A percentile compares a stretch with the other conserved stretches of the same genome.
Evolutionary conservation across 2,329 filamentous ascomycete species (phyloP).

Genomic region (Fusarium sp.): DNA sequence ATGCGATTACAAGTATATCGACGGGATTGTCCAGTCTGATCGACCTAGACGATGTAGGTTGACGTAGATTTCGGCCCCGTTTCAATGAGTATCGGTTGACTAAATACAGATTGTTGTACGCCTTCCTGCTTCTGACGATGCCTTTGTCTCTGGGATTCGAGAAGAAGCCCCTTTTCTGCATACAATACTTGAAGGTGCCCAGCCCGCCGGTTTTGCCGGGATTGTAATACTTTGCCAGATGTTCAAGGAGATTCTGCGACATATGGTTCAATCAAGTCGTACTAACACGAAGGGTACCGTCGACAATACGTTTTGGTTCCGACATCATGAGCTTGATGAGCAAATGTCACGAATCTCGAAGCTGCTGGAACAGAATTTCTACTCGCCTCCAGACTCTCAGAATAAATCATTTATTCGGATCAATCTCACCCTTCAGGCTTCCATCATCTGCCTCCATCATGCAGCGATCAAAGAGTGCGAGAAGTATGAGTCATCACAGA

Average conservation of each 20-base stretch:
- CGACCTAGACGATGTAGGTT: not conserved
- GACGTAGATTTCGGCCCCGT: not conserved
- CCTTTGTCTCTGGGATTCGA: not conserved
- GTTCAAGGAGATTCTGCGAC: not conserved
- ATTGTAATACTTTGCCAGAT: not conserved
- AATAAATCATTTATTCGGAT: not conserved
- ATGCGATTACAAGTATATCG: not conserved
- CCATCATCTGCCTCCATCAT: not conserved
- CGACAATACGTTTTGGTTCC: not conserved
- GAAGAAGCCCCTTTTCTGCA: not conserved
- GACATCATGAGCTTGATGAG: not conserved
- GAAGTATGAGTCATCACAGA: not conserved
- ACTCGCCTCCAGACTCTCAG: not conserved
- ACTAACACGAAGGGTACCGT: not conserved
- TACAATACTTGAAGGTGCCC: not conserved
- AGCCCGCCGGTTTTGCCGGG: not conserved
- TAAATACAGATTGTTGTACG: not conserved
- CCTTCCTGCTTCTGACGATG: not conserved
- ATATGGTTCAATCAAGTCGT: not conserved
- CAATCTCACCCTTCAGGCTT: not conserved
- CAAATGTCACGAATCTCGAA: not conserved
- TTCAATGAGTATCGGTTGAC: not conserved
- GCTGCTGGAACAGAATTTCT: not conserved
- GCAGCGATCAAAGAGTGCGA: not conserved
- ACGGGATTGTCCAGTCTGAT: not conserved